Base-by-base conservation (phyloP, 805 yeast species). In the Myxozyma kluyveri region DNA sequence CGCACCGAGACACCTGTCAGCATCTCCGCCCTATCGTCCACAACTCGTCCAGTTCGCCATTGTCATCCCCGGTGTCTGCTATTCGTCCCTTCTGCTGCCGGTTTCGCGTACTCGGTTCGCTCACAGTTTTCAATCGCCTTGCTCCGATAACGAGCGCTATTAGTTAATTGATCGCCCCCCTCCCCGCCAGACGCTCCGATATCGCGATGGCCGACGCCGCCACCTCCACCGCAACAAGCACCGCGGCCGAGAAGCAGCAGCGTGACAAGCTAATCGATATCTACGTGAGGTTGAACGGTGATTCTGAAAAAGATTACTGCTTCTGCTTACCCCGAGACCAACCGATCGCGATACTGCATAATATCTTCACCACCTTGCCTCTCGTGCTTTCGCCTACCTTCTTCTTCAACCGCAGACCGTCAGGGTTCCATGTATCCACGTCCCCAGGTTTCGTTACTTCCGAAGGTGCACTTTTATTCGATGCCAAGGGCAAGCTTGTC, bases 261-360 rank as follows among this genome's bases (percentile, higher is more conserved):
- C 52, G 46, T 42, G 65, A 55, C 40, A 49, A 47, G 48, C 56
- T 56, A 23, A 67, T 71, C 62, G 77, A 71, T 50, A 57, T 70
- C 36, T 89, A 81, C 71, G 69, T 93, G 59, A 84, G 99, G 54
- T 81, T 91, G 77, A 88, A 87, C 66, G 84, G 80, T 52, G 96
- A 90, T 65, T 68, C 72, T 44, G 96, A 88, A 63, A 85, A 85
- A 67, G 99, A 91, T 67, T 90, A 88, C 70, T 87, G 96, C 62
- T 88, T 91, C 72, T 83, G 80, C 60, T 79, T 89, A n/a, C 74
- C 77, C 22, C 70, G 79, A 18, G 73, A 42, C 27, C 50, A 81
- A 49, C 78, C 81, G 4, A 82, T 90, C 60, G 69, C 74, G 19
- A 80, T 78, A 27, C 76, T 90, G 58, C 64, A 76, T 56, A 72